phyloP scores from a whole-genome alignment of 1,139 yeast genomes.

The Sugiyamaella sp. region DNA sequence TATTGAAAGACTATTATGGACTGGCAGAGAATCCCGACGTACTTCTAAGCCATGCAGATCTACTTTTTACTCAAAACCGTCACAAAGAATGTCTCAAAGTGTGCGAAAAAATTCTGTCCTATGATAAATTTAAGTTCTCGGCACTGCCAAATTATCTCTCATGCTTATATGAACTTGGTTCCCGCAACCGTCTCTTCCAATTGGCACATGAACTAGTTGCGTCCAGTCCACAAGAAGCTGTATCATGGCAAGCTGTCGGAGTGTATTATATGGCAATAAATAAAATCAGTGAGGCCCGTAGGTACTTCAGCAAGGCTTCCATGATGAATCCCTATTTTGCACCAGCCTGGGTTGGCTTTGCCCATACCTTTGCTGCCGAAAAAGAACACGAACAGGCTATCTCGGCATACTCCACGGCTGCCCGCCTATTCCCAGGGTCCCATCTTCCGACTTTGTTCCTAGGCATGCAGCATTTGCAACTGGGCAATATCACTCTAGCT shows the following conservation, averaged over 20 bases:
- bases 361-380: slow-evolving; percentile 96
- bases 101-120: slow-evolving; percentile 63
- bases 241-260: slow-evolving; percentile 93
- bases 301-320: slow-evolving; percentile 88
- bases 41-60: slow-evolving; percentile 69
- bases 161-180: slow-evolving; percentile 83
- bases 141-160: slow-evolving; percentile 76
- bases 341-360: slow-evolving; percentile 98
- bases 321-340: slow-evolving; percentile 87
- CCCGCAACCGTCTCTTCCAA: slow-evolving; percentile 76
- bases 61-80: slow-evolving; percentile 73
- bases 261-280: slow-evolving; percentile 79
- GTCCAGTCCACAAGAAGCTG: slow-evolving; percentile 75
- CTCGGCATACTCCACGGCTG: slow-evolving; percentile 95
- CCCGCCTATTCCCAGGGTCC: slow-evolving; percentile 90
- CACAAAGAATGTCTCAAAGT: slow-evolving; percentile 74
- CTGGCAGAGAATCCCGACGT: slow-evolving; percentile 72
- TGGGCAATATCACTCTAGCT: slow-evolving; percentile 79
- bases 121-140: slow-evolving; percentile 73
- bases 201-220: slow-evolving; percentile 88
- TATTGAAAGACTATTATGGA: slow-evolving; percentile 70
- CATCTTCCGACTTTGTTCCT: slow-evolving; percentile 87
- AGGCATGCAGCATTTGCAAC: slow-evolving; percentile 94
- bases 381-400: slow-evolving; percentile 99
- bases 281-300: slow-evolving; percentile 79